A percentile compares a stretch with the other conserved stretches of the same genome.
Evolutionary conservation across 2,329 filamentous ascomycete species (phyloP).

Genomic region (Scleromitrula shiraiana): DNA sequence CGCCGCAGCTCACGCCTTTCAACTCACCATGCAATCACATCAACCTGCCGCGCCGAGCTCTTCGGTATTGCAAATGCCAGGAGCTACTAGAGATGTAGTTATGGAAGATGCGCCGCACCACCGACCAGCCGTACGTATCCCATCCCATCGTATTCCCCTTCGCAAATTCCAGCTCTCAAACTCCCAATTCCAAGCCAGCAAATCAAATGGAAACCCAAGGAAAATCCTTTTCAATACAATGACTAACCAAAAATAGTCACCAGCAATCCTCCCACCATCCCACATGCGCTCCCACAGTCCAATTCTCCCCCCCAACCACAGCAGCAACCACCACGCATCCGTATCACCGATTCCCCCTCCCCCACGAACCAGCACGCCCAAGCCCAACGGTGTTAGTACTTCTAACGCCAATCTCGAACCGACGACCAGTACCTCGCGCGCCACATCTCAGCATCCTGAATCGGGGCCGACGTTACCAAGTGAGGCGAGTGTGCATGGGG

Average conservation of each 20-base stretch:
- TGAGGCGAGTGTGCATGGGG: slow-evolving; percentile 56
- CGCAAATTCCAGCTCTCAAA: too few relatives aligned
- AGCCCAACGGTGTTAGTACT: slow-evolving; percentile 22
- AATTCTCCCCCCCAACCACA: not conserved
- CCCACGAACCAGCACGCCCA: slow-evolving; percentile 41
- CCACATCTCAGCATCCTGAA: slow-evolving; percentile 50
- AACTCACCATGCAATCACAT: slow-evolving; percentile 21
- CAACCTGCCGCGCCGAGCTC: slow-evolving; percentile 14
- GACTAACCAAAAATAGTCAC: not conserved
- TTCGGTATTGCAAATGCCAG: slow-evolving; percentile 13
- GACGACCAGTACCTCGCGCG: slow-evolving; percentile 41
- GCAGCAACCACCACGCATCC: slow-evolving; percentile 9
- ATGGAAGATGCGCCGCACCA: slow-evolving; percentile 25
- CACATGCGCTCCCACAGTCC: slow-evolving; percentile 16
- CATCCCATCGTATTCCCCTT: slow-evolving; percentile 1
- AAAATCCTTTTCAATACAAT: not conserved
- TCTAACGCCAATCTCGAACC: slow-evolving; percentile 27
- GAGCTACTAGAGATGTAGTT: slow-evolving; percentile 19
- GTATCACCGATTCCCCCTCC: slow-evolving; percentile 25
- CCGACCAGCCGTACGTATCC: slow-evolving; percentile 20
- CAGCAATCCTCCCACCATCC: not conserved
- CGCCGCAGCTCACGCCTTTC: slow-evolving; percentile 23
- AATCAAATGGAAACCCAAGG: too few relatives aligned
- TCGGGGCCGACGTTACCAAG: slow-evolving; percentile 44
- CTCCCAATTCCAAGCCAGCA: too few relatives aligned